Evolutionary conservation across 2,329 filamentous ascomycete genomes (phyloP).

Genomic region (Cladobotryum mycophilum): DNA sequence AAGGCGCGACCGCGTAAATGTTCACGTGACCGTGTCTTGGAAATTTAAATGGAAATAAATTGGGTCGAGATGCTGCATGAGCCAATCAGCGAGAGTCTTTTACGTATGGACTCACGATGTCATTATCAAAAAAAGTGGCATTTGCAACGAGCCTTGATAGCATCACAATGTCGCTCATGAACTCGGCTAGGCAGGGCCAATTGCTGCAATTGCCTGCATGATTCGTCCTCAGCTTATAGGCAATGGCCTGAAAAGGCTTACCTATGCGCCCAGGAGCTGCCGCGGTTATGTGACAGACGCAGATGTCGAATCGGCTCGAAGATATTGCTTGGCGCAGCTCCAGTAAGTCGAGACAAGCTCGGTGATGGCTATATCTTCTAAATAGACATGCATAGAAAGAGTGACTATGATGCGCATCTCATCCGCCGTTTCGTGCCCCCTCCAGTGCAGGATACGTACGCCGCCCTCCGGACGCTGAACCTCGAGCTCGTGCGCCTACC

Average conservation of each 20-base stretch:
- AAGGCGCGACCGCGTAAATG: constrained; percentile 25
- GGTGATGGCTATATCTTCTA: not conserved
- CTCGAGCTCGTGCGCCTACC: constrained; percentile 86
- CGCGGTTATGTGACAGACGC: constrained; percentile 41
- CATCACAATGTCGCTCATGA: constrained; percentile 5
- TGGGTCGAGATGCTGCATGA: no score
- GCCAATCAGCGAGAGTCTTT: not conserved
- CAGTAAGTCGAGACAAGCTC: constrained; percentile 29
- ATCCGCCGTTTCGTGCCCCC: constrained; percentile 78
- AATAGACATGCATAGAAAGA: constrained; percentile 51
- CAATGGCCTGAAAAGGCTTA: constrained; percentile 34
- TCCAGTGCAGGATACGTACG: constrained; percentile 71
- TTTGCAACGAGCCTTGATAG: constrained; percentile 5
- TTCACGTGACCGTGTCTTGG: constrained; percentile 34
- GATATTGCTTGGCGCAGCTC: constrained; percentile 49
- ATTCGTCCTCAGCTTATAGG: constrained; percentile 30
- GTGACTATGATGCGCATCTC: constrained; percentile 83
- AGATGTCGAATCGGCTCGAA: constrained; percentile 46
- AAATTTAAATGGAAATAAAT: constrained; percentile 5
- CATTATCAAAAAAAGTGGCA: not conserved
- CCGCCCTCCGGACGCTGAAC: constrained; percentile 87
- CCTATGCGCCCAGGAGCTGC: constrained; percentile 19
- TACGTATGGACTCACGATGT: not conserved
- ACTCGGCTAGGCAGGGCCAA: not conserved
- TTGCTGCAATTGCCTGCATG: constrained; percentile 26